Evolutionary conservation across 352 stramenopile species (phyloP), one percentile per base, ranked within the genome.

Genomic region (Phytophthora pini): DNA sequence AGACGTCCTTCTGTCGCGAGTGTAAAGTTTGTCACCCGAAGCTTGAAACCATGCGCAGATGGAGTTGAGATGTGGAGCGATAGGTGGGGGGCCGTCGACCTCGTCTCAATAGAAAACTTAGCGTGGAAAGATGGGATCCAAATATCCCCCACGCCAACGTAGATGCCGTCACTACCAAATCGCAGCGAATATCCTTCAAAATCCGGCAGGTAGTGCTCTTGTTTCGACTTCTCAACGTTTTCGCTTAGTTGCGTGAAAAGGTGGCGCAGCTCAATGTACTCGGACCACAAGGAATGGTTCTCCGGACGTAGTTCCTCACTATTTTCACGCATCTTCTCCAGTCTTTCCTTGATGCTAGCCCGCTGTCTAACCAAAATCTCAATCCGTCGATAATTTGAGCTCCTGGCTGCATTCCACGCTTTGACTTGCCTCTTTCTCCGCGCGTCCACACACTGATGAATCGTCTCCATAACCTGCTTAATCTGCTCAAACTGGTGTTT

Each of bases 81-180:
- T 15, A 93, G 43, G 32, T 93, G 82, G n/a, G 84, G 84, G 5
- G 80, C 82, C 0, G 61, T 69, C 4, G 77, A 75, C n/a, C 74
- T 73, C 10, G 84, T 89, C 61, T 93, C 84, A 27, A 92, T 67
- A 0, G 80, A 86, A 53, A 93, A 93, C 50, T 84, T 87, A 0
- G 84, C 80, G 27, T 88, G 70, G 56, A 92, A 90, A 11, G 77
- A 88, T n/a, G 79, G 77, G 27, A 93, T 76, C 82, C 82, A 93
- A 24, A 93, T 61, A 53, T 92, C 79, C 10, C 84, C 79, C 7
- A 92, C 56, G n/a, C 84, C 84, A 11, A 91, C 68, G 48, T 93
- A 93, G 13, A 93, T 63, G 4, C 84, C 84, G 58, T 86, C 79
- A 45, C 71, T 93, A 11, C 84, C 84, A 26, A 90, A 84, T 4